Conservation (phyloP, 2,329 filamentous ascomycete species). For the Cladorrhinum sp. region DNA sequence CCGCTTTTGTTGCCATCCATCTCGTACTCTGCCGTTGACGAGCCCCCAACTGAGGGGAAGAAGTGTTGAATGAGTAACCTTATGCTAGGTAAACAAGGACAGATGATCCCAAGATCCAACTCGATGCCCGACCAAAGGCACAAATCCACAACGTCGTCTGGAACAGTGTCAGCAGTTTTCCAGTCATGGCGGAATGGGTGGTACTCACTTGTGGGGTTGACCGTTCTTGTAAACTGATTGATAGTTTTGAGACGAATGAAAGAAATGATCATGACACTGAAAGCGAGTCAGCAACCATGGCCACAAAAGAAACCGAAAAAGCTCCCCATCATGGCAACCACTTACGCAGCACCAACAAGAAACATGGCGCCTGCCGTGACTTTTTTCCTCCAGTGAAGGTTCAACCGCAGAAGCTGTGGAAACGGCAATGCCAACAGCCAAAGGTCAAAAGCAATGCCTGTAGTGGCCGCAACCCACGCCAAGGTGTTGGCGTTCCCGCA, state of each 20-base stretch:
- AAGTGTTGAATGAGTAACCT: slow-evolving; percentile 23
- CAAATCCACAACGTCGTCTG: slow-evolving; percentile 25
- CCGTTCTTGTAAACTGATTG: slow-evolving; percentile 20
- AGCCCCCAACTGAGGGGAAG: slow-evolving; percentile 18
- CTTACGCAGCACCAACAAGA: slow-evolving; percentile 40
- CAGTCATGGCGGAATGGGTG: background rate
- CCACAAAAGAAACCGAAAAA: background rate
- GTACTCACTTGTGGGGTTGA: slow-evolving; percentile 25
- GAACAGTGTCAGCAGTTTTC: background rate
- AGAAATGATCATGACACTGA: slow-evolving; percentile 25
- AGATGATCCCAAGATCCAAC: slow-evolving; percentile 27
- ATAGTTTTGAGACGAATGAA: slow-evolving; percentile 27
- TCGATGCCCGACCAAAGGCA: slow-evolving; percentile 27
- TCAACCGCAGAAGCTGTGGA: slow-evolving; percentile 39
- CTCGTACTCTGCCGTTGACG: slow-evolving; percentile 18
- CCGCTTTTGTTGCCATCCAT: slow-evolving; percentile 7
- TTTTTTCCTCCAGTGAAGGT: slow-evolving; percentile 47
- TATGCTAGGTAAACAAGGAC: slow-evolving; percentile 26
- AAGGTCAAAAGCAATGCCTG: slow-evolving; percentile 51
- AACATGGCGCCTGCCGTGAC: slow-evolving; percentile 47
- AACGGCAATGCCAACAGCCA: slow-evolving; percentile 52
- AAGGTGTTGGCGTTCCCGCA: slow-evolving; percentile 51
- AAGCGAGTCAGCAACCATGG: background rate
- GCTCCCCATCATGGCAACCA: too few species aligned
- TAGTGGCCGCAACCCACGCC: slow-evolving; percentile 49